phyloP scores from a whole-genome alignment of 2,329 filamentous ascomycete species.

The Tolypocladium cylindrosporum region DNA sequence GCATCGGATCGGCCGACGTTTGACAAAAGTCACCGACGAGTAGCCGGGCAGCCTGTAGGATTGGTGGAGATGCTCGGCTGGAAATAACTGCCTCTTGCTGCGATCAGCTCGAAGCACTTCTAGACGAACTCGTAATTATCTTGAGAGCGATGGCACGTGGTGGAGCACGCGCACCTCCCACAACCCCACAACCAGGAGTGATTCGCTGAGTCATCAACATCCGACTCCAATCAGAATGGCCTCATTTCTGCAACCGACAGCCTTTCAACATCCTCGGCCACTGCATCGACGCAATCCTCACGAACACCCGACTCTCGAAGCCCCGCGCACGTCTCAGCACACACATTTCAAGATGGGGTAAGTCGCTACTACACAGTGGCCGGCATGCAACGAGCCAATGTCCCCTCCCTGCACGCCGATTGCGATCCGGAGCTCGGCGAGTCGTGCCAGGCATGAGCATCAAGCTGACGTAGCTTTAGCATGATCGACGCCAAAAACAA shows the following conservation, averaged over 20 bases:
- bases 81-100: not conserved
- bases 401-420: not conserved
- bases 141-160: not conserved
- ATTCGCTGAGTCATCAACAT: slow-evolving; percentile 24
- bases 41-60: not conserved
- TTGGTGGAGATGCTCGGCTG: not conserved
- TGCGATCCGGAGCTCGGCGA: slow-evolving; percentile 1
- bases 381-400: not conserved
- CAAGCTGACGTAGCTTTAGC: slow-evolving; percentile 26
- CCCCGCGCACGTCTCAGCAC: slow-evolving; percentile 11
- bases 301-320: slow-evolving; percentile 11
- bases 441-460: slow-evolving; percentile 9
- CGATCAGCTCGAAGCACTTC: not conserved
- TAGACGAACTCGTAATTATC: not conserved
- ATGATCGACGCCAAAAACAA: slow-evolving; percentile 65
- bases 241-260: slow-evolving; percentile 24
- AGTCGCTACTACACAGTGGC: slow-evolving; percentile 6
- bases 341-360: slow-evolving; percentile 31
- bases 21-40: not conserved
- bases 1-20: slow-evolving; percentile 7
- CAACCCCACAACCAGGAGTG: not conserved
- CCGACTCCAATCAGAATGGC: slow-evolving; percentile 24
- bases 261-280: slow-evolving; percentile 15
- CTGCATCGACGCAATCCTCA: slow-evolving; percentile 14
- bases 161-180: not conserved